A percentile compares a stretch with the other conserved stretches of the same genome.
phyloP scores from a whole-genome alignment of 441 rosid species.

The Viola pubescens region DNA sequence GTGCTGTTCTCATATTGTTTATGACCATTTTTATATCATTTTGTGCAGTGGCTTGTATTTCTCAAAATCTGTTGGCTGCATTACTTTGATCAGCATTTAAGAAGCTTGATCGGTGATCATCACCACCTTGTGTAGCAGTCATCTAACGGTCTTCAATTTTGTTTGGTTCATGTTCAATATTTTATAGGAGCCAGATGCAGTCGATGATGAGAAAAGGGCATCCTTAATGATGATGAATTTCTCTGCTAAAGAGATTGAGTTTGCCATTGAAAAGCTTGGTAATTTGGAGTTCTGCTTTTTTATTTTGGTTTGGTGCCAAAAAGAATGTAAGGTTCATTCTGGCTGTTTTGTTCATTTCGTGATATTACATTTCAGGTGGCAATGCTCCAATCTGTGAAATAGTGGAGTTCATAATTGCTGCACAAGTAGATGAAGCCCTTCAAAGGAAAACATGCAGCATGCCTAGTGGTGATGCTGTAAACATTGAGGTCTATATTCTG shows the following conservation, averaged over 20 bases:
- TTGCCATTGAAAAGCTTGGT: constrained; percentile 80
- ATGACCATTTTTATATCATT: background rate
- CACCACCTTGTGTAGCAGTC: background rate
- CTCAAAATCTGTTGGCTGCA: background rate
- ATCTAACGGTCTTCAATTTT: background rate
- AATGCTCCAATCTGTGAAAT: constrained; percentile 54
- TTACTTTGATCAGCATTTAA: background rate
- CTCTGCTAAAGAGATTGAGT: constrained; percentile 50
- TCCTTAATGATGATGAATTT: constrained; percentile 68
- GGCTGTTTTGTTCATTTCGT: constrained; percentile 9
- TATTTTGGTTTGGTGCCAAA: background rate
- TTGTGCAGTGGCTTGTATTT: background rate
- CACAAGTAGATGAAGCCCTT: constrained; percentile 59
- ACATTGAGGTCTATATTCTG: constrained; percentile 26
- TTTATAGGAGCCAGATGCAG: constrained; percentile 58
- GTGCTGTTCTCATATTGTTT: constrained; percentile 9
- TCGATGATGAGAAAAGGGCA: constrained; percentile 39
- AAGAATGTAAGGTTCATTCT: constrained; percentile 1
- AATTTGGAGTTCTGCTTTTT: constrained; percentile 14
- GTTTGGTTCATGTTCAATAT: constrained; percentile 10
- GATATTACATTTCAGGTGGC: constrained; percentile 38
- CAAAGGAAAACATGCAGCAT: constrained; percentile 36
- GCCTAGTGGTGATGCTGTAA: constrained; percentile 28
- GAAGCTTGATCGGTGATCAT: background rate
- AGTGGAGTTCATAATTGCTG: constrained; percentile 82